Base-by-base conservation (phyloP, 495 filamentous ascomycete genomes). In the Penicillium roqueforti region DNA sequence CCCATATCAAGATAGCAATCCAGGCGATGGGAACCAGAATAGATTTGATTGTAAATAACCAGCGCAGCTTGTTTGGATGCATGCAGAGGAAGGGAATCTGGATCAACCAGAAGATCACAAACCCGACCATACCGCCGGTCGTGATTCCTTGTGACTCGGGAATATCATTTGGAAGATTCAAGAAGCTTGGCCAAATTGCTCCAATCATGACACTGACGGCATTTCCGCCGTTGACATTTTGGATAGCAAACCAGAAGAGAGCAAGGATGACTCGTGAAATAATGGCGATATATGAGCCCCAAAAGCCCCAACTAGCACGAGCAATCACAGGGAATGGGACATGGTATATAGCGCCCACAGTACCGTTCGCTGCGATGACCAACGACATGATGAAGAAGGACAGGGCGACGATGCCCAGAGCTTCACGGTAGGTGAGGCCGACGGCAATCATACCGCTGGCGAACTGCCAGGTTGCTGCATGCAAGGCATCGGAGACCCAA, bases 191-290 rank as follows among this genome's bases (percentile, higher is more conserved):
- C 75, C 85, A 87, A 61, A 87, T 87, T 4, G 85, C 83, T 10
- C 76, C 76, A 16, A 89, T 74, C 83, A 87, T 87, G 42, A 85
- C 82, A 1, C 77, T 78, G 25, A 87, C 73, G 22, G 81, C 78
- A 57, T 84, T 82, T 0, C 82, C 84, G 8, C 86, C 86, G 57
- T 84, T 87, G 49, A 80, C 80, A 23, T 82, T 79, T 61, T 87
- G 81, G 46, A 89, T 86, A 13, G 82, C 83, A 23, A 87, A 82
- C 86, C 86, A 88, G 69, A 88, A 87, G 59, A 87, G 69, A 7
- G 84, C 85, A 5, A 88, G 74, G 50, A 88, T 81, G 0, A 79
- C 74, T n/a, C 86, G 78, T 0, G 83, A 86, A 9, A 87, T 69
- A 45, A 88, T 86, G 22, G 80, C 76, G 57, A 89, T 78, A 59